Evolutionary conservation across 768 basidiomycete genomes (phyloP), one percentile per base, ranked within the genome.

Genomic region (Hygrophorus pudorinus): DNA sequence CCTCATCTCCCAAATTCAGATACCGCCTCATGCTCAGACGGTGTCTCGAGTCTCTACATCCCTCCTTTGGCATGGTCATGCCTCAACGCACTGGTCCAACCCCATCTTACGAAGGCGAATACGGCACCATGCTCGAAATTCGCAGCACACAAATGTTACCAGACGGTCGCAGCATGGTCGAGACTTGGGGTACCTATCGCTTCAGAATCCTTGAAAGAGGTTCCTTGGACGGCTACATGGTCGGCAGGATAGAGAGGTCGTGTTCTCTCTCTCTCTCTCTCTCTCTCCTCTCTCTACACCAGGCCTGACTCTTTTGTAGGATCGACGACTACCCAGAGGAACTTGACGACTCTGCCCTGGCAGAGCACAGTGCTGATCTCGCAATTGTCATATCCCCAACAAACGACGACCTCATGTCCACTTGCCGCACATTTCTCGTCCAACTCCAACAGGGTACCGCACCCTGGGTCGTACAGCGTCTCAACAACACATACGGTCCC

Each of bases 1-100:
- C 40, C 2, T n/a, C 29, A 30, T n/a, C n/a, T n/a, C n/a, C n/a
- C n/a, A n/a, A n/a, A n/a, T 33, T 8, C 46, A 81, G 81, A 54
- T 93, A 97, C 60, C 83, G 94, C 5, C 73, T 98, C 41, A 97
- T 98, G 94, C 81, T 98, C 43, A 85, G 94, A 17, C 80, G 94
- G n/a, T 91, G 86, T 59, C 80, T 97, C 46, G 82, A 89, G 54
- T 78, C 73, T 12, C 68, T 76, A 4, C 66, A 66, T 34, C 87
- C 87, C n/a, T 70, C 72, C 17, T 96, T 98, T 61, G 94, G 94
- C 30, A 97, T 97, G 88, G 75, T 96, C 55, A 81, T 94, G 66
- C 81, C 86, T 11, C 69, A 75, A 2, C 62, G 68, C 16, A 58
- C 65, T 17, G 62, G 67, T 1, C 58, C 58, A 57, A 6, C 48